These are phyloP conservation scores for Globisporangium splendens DNA, from an alignment of 352 stramenopile species.

Conservation along the genomic window DNA sequence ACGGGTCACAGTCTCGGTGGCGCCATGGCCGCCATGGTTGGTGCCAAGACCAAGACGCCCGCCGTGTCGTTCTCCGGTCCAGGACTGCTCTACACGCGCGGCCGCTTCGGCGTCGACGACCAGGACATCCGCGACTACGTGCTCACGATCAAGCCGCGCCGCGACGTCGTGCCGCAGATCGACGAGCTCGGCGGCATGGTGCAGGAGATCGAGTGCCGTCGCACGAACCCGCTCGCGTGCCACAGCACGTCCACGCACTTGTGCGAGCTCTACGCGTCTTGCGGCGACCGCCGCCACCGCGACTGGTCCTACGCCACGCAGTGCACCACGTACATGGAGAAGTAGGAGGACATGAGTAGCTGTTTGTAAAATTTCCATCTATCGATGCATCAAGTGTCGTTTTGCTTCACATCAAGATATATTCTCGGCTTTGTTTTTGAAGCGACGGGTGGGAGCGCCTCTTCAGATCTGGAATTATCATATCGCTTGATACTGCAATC, in stretches of 20 bases:
- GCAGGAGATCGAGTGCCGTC: conserved; percentile 85
- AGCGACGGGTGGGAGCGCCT: too few species aligned
- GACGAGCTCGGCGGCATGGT: conserved; percentile 82
- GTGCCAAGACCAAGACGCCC: conserved; percentile 75
- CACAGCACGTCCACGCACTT: conserved; percentile 84
- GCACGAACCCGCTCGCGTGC: conserved; percentile 72
- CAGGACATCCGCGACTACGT: conserved; percentile 81
- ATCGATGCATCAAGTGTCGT: too few species aligned
- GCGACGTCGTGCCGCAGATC: conserved; percentile 78
- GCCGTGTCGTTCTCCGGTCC: conserved; percentile 83
- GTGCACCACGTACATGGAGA: conserved; percentile 63
- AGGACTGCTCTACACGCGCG: conserved; percentile 73
- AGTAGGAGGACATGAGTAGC: conserved; percentile 4
- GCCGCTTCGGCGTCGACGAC: conserved; percentile 70
- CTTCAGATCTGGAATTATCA: not conserved
- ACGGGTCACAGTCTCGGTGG: conserved; percentile 83
- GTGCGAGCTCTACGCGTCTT: conserved; percentile 80
- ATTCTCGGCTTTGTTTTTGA: not conserved
- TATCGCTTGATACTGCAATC: not conserved
- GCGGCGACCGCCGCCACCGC: conserved; percentile 69
- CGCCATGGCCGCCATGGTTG: conserved; percentile 82
- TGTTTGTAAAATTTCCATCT: too few species aligned
- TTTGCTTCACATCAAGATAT: too few species aligned
- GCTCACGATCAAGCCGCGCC: conserved; percentile 77
- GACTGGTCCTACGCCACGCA: conserved; percentile 77